A percentile compares a stretch with the other conserved stretches of the same genome.
Conservation (phyloP, 2,329 filamentous ascomycete species). For the Colletotrichum sp. region DNA sequence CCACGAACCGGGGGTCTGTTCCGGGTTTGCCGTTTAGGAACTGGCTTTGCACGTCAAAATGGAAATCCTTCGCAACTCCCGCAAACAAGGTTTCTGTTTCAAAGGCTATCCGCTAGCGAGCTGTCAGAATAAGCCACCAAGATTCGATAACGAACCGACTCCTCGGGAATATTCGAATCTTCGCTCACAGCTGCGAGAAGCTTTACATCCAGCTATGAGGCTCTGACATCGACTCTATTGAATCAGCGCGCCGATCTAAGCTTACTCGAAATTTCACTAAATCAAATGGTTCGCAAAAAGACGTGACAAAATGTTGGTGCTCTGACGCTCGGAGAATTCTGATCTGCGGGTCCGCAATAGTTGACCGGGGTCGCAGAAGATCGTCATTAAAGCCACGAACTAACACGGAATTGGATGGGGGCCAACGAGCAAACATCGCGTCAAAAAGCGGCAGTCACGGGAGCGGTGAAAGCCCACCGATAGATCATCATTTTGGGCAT, state of each 20-base stretch:
- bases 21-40: neutral
- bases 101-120: neutral
- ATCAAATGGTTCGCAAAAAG: neutral
- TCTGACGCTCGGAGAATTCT: neutral
- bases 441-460: neutral
- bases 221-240: neutral
- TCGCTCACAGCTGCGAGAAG: neutral
- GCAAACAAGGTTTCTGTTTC: neutral
- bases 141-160: neutral
- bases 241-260: neutral
- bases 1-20: neutral
- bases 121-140: neutral
- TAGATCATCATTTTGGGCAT: neutral
- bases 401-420: neutral
- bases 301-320: neutral
- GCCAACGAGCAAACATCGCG: neutral
- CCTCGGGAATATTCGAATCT: neutral
- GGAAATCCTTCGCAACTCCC: neutral
- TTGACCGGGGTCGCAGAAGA: neutral
- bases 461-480: neutral
- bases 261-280: neutral
- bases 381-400: slow-evolving; percentile 1
- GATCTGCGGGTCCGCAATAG: neutral
- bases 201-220: neutral
- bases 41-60: neutral